Evolutionary conservation across 345 rosid species (phyloP).

Genomic region (Syzygium aromaticum): DNA sequence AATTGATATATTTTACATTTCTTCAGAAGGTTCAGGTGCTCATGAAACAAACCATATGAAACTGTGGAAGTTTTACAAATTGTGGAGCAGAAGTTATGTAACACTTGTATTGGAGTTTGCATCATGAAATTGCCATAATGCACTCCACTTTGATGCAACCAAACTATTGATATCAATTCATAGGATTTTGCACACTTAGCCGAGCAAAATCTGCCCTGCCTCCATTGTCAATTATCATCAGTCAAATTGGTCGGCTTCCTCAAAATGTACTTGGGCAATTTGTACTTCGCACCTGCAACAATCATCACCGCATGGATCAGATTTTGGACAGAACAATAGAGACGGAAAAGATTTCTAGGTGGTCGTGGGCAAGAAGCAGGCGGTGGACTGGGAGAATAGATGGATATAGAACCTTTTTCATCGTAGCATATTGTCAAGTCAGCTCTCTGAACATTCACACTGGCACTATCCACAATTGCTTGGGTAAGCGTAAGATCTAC

Average conservation of each 20-base stretch:
- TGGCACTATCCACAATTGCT: constrained; percentile 66
- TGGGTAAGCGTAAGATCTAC: constrained; percentile 51
- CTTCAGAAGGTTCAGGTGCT: neutral
- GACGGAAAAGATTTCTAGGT: neutral
- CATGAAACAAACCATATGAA: neutral
- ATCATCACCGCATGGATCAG: neutral
- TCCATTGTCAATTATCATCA: constrained; percentile 14
- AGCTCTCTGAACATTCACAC: constrained; percentile 52
- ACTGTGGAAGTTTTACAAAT: neutral
- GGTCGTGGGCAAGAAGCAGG: neutral
- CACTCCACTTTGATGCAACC: neutral
- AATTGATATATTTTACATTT: neutral
- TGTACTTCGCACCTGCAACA: constrained; percentile 64
- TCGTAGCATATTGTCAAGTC: constrained; percentile 80
- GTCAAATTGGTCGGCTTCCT: constrained; percentile 74
- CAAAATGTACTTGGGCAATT: constrained; percentile 73
- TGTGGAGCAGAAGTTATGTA: neutral
- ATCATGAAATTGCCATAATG: neutral
- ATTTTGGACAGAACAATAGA: neutral
- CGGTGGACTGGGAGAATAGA: neutral
- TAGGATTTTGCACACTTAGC: constrained; percentile 22
- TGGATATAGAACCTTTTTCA: constrained; percentile 46
- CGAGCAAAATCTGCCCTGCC: neutral
- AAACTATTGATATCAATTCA: neutral
- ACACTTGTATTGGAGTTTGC: neutral